Evolutionary conservation across 345 rosid genomes (phyloP), one percentile per base, ranked within the genome.

Genomic region (Melastoma malabathricum): DNA sequence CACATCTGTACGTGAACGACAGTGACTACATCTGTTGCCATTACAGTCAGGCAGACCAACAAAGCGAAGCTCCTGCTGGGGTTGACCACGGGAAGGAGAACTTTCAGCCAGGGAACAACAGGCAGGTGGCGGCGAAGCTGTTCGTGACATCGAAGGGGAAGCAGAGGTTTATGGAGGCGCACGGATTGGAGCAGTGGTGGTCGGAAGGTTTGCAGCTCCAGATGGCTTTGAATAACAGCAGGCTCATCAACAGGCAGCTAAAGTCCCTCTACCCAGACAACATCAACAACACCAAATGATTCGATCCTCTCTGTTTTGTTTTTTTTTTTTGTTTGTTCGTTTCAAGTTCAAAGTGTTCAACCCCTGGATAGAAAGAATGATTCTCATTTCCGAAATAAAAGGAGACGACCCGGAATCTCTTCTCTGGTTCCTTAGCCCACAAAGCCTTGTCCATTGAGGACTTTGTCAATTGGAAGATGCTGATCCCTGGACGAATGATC

Each of bases 131-230:
- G 5, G 94, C 94, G 0, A 93, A 93, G 77, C 75, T 93, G 65
- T 93, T 88, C 22, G 95, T 88, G n/a, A 72, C 67, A 76, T 85
- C 94, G 0, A 88, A 85, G 66, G 95, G 93, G 66, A 88, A 88
- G 53, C 95, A 92, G 74, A 88, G 74, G 78, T 92, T 88, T 73
- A 73, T 67, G 0, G 97, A 92, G 74, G 97, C 97, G 16, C 99
- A 88, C 19, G 95, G 97, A 15, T 48, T 92, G 14, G 95, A 92
- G 63, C 99, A 92, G 51, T 88, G 99, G 99, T 88, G 99, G 99
- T 88, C 99, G 0, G 94, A 92, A 49, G 81, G 84, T 57, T 65
- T 75, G 66, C 80, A 84, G 51, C 90, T 85, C 56, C 86, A 85
- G 50, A 69, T 62, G 59, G 79, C 83, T 59, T 62, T 79, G n/a